Evolutionary conservation across 108 stramenopile genomes (phyloP).

Genomic region (Skeletonema marinoi): DNA sequence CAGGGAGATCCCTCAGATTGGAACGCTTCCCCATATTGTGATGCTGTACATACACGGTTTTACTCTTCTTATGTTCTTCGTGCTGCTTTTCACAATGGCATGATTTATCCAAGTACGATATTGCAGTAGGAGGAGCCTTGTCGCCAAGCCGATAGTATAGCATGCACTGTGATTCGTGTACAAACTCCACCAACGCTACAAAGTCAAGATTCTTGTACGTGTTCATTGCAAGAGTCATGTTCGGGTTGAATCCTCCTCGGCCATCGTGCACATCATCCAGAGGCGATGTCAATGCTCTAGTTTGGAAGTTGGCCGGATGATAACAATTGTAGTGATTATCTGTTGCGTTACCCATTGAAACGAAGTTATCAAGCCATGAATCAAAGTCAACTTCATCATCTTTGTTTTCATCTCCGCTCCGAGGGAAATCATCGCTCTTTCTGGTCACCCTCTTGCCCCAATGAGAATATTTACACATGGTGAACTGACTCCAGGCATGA

Average conservation of each 20-base stretch:
- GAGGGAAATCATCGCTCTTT: not conserved
- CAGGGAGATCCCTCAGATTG: constrained; percentile 1
- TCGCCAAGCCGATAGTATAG: constrained; percentile 2
- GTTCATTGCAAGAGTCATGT: constrained; percentile 5
- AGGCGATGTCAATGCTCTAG: not conserved
- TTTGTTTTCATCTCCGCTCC: not conserved
- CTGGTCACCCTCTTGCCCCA: constrained; percentile 12
- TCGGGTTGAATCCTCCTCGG: constrained; percentile 1
- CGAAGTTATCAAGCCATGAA: constrained; percentile 14
- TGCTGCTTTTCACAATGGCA: not conserved
- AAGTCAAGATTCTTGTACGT: constrained; percentile 16
- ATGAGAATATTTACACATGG: constrained; percentile 8
- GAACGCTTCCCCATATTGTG: not conserved
- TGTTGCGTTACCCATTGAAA: not conserved
- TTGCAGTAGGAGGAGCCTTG: not conserved
- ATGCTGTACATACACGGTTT: constrained; percentile 4
- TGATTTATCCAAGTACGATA: constrained; percentile 4
- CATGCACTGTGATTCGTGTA: constrained; percentile 16
- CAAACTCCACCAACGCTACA: constrained; percentile 12
- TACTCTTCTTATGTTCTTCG: not conserved
- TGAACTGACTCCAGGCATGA: constrained; percentile 16
- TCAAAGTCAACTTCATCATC: constrained; percentile 13
- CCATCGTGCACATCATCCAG: not conserved
- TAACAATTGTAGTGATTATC: constrained; percentile 15
- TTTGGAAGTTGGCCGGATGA: constrained; percentile 23